Evolutionary conservation across 495 filamentous ascomycete species (phyloP), one percentile per base, ranked within the genome.

Genomic region (Podospora bellae-mahoneyi): DNA sequence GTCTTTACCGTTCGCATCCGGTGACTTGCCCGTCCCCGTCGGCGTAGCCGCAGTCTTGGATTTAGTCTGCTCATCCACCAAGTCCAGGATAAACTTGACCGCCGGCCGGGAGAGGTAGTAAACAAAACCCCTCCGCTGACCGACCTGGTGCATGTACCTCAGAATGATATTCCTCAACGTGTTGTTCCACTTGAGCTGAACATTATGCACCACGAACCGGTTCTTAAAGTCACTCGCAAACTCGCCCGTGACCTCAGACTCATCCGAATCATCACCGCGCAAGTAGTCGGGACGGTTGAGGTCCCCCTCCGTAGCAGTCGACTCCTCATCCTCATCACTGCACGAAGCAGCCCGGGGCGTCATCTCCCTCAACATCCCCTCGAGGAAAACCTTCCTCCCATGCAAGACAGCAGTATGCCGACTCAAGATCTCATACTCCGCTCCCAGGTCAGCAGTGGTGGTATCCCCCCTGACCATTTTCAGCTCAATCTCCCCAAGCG

Each of bases 151-250:
- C 66, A 95, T 95, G 75, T 99, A 99, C 28, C 96, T 91, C 6
- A 99, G 84, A 34, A 99, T 96, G 73, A 97, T 97, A 74, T 99
- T 97, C 54, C 95, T 87, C 23, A 98, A 82, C 2, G 93, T 88
- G 74, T 99, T 98, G 78, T 96, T 98, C 95, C 95, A 99, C 77
- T 99, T 99, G 34, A 98, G 81, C 73, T 99, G 95, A 72, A 93
- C 87, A 74, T 98, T 99, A 82, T 99, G 95, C 27, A 98, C 89
- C 71, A 98, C 93, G 80, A 99, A 99, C 20, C 96, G 90, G 73
- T 99, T 99, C 78, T 96, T 96, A 85, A 97, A 99, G 77, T 97
- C 93, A 76, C 89, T 96, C 5, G 87, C 86, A 72, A 91, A 90
- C 64, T 94, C 91, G 20, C 88, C 85, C 58, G 83, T 80, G 64